Percentiles rank a stretch among this genome's conserved stretches.
Conservation (phyloP, 1,139 yeast species). For the Diutina pseudorugosa region DNA sequence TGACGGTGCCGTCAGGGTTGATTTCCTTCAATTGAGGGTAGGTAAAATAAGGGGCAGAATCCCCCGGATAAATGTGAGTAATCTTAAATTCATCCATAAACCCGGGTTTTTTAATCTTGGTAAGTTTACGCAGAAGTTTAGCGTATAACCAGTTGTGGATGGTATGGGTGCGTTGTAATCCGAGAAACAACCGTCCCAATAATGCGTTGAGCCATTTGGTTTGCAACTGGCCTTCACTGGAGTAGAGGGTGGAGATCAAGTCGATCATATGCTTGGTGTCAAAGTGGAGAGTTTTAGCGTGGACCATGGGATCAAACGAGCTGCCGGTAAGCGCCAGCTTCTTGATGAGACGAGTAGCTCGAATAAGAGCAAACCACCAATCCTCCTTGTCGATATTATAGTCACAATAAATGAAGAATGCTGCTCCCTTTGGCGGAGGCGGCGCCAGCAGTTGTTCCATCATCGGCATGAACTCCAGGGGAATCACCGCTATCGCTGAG, state of each 20-base stretch:
- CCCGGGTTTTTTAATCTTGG: conserved; percentile 75
- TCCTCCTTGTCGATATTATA: conserved; percentile 78
- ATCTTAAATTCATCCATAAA: conserved; percentile 76
- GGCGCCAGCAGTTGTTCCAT: neutral
- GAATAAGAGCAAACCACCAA: conserved; percentile 77
- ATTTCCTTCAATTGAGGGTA: conserved; percentile 59
- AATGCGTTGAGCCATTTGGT: conserved; percentile 88
- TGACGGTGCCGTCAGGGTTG: conserved; percentile 73
- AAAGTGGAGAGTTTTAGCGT: conserved; percentile 67
- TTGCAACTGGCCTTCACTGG: conserved; percentile 72
- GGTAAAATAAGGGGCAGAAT: conserved; percentile 68
- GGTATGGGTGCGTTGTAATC: conserved; percentile 58
- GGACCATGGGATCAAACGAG: conserved; percentile 20
- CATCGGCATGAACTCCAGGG: conserved; percentile 2
- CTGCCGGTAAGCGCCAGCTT: conserved; percentile 7
- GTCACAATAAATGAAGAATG: conserved; percentile 68
- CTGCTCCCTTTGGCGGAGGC: conserved; percentile 30
- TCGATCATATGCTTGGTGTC: conserved; percentile 60
- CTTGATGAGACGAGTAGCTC: conserved; percentile 51
- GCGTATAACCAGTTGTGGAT: conserved; percentile 45
- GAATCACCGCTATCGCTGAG: conserved; percentile 61
- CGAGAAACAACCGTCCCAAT: conserved; percentile 67
- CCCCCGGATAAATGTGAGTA: conserved; percentile 62
- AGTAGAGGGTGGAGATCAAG: conserved; percentile 63
- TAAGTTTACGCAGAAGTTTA: conserved; percentile 58